Percentiles rank a stretch among this genome's conserved stretches.
These are phyloP conservation scores for Triglochin maritima DNA, from an alignment of 106 monocot genomes.

Conservation along the genomic window DNA sequence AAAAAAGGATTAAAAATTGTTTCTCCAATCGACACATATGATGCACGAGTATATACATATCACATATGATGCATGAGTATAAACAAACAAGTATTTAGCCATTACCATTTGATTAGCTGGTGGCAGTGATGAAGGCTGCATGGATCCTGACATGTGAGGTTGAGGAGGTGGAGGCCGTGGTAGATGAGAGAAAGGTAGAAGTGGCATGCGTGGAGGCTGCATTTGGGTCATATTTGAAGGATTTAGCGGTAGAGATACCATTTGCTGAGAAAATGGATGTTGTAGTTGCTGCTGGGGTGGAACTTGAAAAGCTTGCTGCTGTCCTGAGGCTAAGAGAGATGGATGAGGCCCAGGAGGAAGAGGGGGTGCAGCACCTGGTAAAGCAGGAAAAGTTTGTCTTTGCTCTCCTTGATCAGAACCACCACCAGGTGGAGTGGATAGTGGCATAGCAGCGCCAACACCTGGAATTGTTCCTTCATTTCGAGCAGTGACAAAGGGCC, in stretches of 20 bases:
- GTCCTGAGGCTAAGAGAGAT: conserved; percentile 59
- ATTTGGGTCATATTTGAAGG: conserved; percentile 54
- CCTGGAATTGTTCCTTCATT: conserved; percentile 91
- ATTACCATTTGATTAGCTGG: conserved; percentile 74
- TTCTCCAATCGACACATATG: too few species aligned
- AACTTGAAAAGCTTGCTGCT: conserved; percentile 61
- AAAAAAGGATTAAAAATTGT: too few species aligned
- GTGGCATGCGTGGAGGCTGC: conserved; percentile 57
- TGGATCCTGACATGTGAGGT: conserved; percentile 17
- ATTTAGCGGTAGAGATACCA: conserved; percentile 33
- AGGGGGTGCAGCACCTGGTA: conserved; percentile 58
- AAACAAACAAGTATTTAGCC: neutral
- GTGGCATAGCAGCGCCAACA: conserved; percentile 74
- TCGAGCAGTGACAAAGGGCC: conserved; percentile 62
- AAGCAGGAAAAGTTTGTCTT: conserved; percentile 48
- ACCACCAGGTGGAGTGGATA: conserved; percentile 42
- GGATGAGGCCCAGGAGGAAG: conserved; percentile 97
- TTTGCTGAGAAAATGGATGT: conserved; percentile 51
- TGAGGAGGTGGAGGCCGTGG: conserved; percentile 30
- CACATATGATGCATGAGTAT: too few species aligned
- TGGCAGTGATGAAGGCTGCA: conserved; percentile 29
- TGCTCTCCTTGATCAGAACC: conserved; percentile 71
- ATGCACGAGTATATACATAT: too few species aligned
- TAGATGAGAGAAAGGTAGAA: conserved; percentile 44
- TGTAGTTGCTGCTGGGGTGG: conserved; percentile 43